Percentiles rank a stretch among this genome's conserved stretches.
Conservation (phyloP, 2,329 filamentous ascomycete species). For the Aspergillus thermomutatus region DNA sequence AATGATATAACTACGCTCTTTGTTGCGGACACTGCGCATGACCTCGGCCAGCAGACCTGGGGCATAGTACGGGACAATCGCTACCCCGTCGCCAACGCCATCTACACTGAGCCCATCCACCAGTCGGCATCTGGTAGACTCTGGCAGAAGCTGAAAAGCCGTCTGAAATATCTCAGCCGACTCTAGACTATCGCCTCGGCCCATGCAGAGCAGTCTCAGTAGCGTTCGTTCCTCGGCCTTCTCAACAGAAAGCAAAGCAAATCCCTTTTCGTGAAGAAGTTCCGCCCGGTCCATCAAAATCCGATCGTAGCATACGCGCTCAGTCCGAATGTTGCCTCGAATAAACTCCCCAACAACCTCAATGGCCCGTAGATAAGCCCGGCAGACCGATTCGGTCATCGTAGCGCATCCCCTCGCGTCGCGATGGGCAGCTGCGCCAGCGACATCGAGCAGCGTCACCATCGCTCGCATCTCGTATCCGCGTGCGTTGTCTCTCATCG, state of each 20-base stretch:
- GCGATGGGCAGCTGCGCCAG: conserved; percentile 36
- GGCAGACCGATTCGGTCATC: conserved; percentile 33
- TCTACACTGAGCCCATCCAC: conserved; percentile 33
- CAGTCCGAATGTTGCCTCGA: conserved; percentile 7
- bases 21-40: conserved; percentile 19
- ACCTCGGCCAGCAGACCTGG: conserved; percentile 34
- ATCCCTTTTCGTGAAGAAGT: conserved; percentile 25
- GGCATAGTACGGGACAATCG: conserved; percentile 39
- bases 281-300: conserved; percentile 29
- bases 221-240: conserved; percentile 30
- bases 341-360: conserved; percentile 30
- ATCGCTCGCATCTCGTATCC: conserved; percentile 36
- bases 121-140: conserved; percentile 16
- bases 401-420: conserved; percentile 29
- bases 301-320: conserved; percentile 32
- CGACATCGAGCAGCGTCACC: conserved; percentile 39
- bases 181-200: conserved; percentile 26
- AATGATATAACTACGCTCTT: conserved; percentile 4
- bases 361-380: conserved; percentile 29
- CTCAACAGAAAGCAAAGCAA: conserved; percentile 24
- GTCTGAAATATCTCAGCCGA: conserved; percentile 28
- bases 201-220: conserved; percentile 37
- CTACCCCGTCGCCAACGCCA: conserved; percentile 30
- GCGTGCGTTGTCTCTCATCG: conserved; percentile 20
- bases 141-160: conserved; percentile 24